Evolutionary conservation across 2,329 filamentous ascomycete species (phyloP).

Genomic region (Xylaria multiplex): DNA sequence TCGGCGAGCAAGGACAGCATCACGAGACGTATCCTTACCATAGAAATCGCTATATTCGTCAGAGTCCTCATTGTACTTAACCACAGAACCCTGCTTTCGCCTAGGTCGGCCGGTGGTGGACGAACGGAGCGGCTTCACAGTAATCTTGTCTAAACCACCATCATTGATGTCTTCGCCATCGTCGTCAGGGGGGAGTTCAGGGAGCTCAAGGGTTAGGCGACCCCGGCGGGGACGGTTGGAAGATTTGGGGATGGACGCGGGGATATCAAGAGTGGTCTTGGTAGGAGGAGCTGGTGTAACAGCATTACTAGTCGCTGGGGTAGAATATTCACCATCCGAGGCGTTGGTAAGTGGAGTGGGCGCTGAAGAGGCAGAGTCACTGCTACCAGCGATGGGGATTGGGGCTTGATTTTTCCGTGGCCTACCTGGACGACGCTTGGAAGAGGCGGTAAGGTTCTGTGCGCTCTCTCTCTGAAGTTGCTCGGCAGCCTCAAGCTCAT

Average conservation of each 20-base stretch:
- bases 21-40: slow-evolving; percentile 41
- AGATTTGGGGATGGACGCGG: slow-evolving; percentile 3
- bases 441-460: slow-evolving; percentile 6
- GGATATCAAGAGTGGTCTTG: slow-evolving; percentile 4
- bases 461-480: not conserved
- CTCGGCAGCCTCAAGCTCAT: slow-evolving; percentile 20
- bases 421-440: slow-evolving; percentile 46
- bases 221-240: slow-evolving; percentile 37
- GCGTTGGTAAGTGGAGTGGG: slow-evolving; percentile 47
- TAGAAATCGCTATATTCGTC: slow-evolving; percentile 45
- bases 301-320: slow-evolving; percentile 56
- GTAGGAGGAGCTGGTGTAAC: slow-evolving; percentile 52
- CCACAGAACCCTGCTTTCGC: slow-evolving; percentile 42
- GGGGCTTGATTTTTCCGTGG: slow-evolving; percentile 43
- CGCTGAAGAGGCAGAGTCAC: slow-evolving; percentile 51
- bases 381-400: slow-evolving; percentile 36
- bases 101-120: slow-evolving; percentile 31
- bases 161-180: slow-evolving; percentile 14
- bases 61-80: slow-evolving; percentile 47
- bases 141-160: slow-evolving; percentile 52
- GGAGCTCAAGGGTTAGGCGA: slow-evolving; percentile 51
- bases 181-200: slow-evolving; percentile 39
- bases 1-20: slow-evolving; percentile 26
- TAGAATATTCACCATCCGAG: slow-evolving; percentile 54
- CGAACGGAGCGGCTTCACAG: slow-evolving; percentile 39